These are phyloP conservation scores for Lasiodiplodia theobromae DNA, from an alignment of 2,329 filamentous ascomycete species.

Conservation along the genomic window DNA sequence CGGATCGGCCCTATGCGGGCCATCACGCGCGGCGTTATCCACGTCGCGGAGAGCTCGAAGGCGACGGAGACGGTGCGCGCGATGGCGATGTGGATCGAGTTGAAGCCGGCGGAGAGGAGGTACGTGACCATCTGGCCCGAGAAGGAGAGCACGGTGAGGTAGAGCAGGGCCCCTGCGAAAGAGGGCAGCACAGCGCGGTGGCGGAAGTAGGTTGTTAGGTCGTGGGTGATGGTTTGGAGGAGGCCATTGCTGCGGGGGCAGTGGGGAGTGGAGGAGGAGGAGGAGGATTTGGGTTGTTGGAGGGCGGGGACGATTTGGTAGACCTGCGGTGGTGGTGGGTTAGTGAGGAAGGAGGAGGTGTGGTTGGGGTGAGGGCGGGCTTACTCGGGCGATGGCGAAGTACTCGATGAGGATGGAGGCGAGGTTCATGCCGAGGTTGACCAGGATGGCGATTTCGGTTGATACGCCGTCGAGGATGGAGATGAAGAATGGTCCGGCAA, in stretches of 20 bases:
- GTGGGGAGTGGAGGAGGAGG: background rate
- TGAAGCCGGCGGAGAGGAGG: slow-evolving; percentile 63
- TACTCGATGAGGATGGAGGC: slow-evolving; percentile 61
- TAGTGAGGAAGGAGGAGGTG: no score
- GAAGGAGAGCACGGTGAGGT: slow-evolving; percentile 66
- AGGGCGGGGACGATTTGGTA: slow-evolving; percentile 49
- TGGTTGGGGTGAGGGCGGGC: slow-evolving; percentile 35
- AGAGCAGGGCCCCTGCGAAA: slow-evolving; percentile 43
- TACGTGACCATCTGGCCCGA: slow-evolving; percentile 70
- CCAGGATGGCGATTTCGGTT: slow-evolving; percentile 56
- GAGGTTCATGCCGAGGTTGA: slow-evolving; percentile 59
- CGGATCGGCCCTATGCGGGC: slow-evolving; percentile 59
- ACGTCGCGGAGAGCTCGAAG: slow-evolving; percentile 68
- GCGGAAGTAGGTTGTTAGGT: slow-evolving; percentile 29
- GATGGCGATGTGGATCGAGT: slow-evolving; percentile 59
- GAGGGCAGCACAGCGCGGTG: slow-evolving; percentile 68
- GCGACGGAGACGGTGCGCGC: slow-evolving; percentile 61
- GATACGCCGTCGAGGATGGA: slow-evolving; percentile 59
- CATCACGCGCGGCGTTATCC: slow-evolving; percentile 65
- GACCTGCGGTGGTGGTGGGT: slow-evolving; percentile 42
- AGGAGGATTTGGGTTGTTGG: background rate
- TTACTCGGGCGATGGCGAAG: slow-evolving; percentile 55
- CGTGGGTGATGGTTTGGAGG: background rate
- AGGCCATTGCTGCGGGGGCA: background rate
- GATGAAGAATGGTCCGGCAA: slow-evolving; percentile 61